Base-by-base conservation (phyloP, 1,284 basidiomycete species). In the Apiotrichum domesticum region DNA sequence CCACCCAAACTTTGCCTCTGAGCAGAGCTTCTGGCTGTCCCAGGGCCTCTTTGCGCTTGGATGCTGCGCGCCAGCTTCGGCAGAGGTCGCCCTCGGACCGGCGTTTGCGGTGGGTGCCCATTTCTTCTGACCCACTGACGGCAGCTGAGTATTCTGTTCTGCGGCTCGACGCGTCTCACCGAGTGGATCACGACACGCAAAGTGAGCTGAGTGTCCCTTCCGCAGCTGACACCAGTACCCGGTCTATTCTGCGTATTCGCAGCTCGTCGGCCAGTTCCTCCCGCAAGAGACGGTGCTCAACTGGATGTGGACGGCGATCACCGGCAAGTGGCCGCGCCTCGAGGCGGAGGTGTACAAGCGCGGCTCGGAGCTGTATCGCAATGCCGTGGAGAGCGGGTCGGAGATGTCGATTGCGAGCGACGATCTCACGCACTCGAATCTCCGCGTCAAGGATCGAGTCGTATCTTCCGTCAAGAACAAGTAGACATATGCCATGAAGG, bases 1-100 rank as follows among this genome's bases (percentile, higher is more conserved):
- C 14, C 94, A 98, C 73, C 92, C 94, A 15, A 96, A 96, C 73
- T 94, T 92, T 75, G 78, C 86, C 0, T 91, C 87, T 70, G 92
- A 96, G 71, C 91, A 94, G 76, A 76, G 79, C 7, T 91, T 93
- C 77, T 95, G 91, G 91, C 85, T 91, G 62, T 59, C 68, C 10
- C 77, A 77, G 60, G 73, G 69, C 10, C 58, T 73, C 50, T 73
- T 75, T 46, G 71, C 67, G 10, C 57, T 66, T 39, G 56, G 47
- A 55, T 53, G 15, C 57, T 61, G 1, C 9, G n/a, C 3, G 14
- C 3, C 3, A 3, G 35, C 46, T 35, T 15, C 13, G 13, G 6
- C 11, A 66, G 69, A 68, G 57, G 52, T 33, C 51, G 60, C 13
- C 2, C 67, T 73, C 47, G 66, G 52, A 6, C 65, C 69, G 13